A percentile compares a stretch with the other conserved stretches of the same genome.
Evolutionary conservation across 2,329 filamentous ascomycete genomes (phyloP).

Genomic region (Colletotrichum navitas): DNA sequence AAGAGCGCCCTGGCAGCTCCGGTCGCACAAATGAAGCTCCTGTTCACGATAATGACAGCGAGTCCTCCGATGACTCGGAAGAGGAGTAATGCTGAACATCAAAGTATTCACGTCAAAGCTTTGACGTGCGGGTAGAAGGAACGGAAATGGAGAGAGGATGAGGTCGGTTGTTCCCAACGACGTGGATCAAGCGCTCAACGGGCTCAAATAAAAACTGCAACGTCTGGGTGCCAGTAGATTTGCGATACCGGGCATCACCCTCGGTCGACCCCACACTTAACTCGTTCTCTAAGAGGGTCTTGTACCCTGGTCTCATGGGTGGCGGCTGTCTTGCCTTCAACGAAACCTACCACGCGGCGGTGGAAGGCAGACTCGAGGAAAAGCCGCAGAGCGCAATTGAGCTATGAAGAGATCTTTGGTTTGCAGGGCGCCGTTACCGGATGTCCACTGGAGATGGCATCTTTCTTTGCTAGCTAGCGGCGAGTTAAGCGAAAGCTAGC

Average conservation of each 20-base stretch:
- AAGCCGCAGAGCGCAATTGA: background rate
- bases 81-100: constrained; percentile 51
- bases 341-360: background rate
- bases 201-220: background rate
- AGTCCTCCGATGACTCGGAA: constrained; percentile 63
- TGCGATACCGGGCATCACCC: background rate
- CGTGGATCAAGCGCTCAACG: background rate
- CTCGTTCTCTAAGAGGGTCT: background rate
- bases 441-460: constrained; percentile 29
- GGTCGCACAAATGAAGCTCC: constrained; percentile 41
- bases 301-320: background rate
- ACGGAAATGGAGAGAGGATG: background rate
- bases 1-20: constrained; percentile 47
- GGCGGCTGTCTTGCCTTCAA: background rate
- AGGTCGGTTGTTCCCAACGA: background rate
- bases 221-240: background rate
- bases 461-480: constrained; percentile 23
- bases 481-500: constrained; percentile 10
- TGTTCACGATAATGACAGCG: constrained; percentile 46
- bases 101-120: background rate
- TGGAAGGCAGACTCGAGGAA: too few relatives aligned
- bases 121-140: background rate
- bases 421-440: constrained; percentile 18
- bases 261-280: too few relatives aligned
- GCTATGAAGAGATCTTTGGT: constrained; percentile 11